phyloP scores from a whole-genome alignment of 257 asterid genomes.

The Prunella vulgaris region DNA sequence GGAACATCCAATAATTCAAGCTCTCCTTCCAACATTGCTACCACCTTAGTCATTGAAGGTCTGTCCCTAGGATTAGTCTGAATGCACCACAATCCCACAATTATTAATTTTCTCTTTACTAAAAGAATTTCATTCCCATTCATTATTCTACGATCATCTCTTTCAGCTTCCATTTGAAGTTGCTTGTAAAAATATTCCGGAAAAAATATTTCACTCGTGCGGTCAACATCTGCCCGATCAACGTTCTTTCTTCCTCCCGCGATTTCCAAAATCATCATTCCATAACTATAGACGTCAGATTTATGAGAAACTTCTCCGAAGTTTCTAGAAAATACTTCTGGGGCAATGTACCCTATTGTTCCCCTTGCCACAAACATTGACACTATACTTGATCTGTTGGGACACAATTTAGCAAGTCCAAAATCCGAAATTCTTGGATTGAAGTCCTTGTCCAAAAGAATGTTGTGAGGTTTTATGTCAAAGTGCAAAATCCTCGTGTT shows the following conservation, averaged over 20 bases:
- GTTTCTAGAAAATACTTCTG: constrained; percentile 28
- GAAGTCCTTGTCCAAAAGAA: constrained; percentile 20
- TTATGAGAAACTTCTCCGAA: constrained; percentile 36
- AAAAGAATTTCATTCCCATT: not conserved
- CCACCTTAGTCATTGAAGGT: too few relatives aligned
- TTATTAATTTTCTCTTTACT: too few relatives aligned
- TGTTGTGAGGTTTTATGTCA: constrained; percentile 29
- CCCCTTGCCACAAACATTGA: constrained; percentile 1
- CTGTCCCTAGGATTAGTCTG: not conserved
- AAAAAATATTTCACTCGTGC: constrained; percentile 24
- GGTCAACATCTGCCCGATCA: not conserved
- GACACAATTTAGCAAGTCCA: constrained; percentile 16
- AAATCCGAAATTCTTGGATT: constrained; percentile 12
- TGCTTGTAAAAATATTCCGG: constrained; percentile 27
- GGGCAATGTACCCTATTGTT: constrained; percentile 38
- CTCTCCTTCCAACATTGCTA: too few relatives aligned
- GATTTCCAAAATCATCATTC: constrained; percentile 34
- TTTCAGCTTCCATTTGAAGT: constrained; percentile 2
- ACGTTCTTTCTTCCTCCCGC: constrained; percentile 11
- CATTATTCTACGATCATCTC: not conserved
- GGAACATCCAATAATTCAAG: too few relatives aligned
- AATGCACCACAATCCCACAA: not conserved
- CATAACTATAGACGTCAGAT: constrained; percentile 34
- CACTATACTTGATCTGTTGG: constrained; percentile 15
- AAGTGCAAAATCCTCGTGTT: not conserved